Percentiles rank a stretch among this genome's conserved stretches.
Conservation (phyloP, 139 green algal species). For the Chlamydomonas incerta region DNA sequence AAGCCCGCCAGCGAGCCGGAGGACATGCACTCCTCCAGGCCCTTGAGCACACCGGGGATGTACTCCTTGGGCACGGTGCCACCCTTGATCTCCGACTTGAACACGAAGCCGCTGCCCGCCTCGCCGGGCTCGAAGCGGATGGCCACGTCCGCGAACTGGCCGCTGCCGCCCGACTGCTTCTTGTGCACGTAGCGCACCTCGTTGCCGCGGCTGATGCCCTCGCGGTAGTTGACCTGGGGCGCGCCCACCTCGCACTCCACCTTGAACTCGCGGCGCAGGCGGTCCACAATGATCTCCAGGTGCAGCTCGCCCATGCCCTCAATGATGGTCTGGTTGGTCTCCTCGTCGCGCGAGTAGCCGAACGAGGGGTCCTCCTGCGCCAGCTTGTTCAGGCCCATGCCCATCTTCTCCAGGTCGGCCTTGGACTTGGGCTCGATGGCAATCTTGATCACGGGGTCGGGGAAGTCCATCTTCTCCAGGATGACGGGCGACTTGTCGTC, state of each 20-base stretch:
- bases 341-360: constrained; percentile 93
- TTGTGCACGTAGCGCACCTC: constrained; percentile 97
- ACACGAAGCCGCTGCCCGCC: constrained; percentile 94
- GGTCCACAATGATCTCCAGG: constrained; percentile 99
- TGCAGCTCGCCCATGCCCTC: constrained; percentile 99
- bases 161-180: constrained; percentile 97
- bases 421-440: constrained; percentile 99
- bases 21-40: constrained; percentile 96
- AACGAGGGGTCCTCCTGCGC: constrained; percentile 98
- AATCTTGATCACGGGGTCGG: constrained; percentile 99
- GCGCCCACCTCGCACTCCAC: constrained; percentile 93
- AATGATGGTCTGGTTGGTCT: constrained; percentile 97
- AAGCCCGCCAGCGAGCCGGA: constrained; percentile 92
- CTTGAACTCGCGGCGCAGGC: constrained; percentile 98
- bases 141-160: constrained; percentile 98
- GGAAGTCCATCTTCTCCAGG: constrained; percentile 99
- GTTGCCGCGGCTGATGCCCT: constrained; percentile 87
- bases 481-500: constrained; percentile 92
- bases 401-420: constrained; percentile 97
- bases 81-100: constrained; percentile 97
- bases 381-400: constrained; percentile 95
- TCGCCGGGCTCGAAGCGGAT: constrained; percentile 97
- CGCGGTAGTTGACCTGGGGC: constrained; percentile 98
- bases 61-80: constrained; percentile 98
- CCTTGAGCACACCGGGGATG: constrained; percentile 97